phyloP scores from a whole-genome alignment of 345 rosid genomes.

The Durio zibethinus region DNA sequence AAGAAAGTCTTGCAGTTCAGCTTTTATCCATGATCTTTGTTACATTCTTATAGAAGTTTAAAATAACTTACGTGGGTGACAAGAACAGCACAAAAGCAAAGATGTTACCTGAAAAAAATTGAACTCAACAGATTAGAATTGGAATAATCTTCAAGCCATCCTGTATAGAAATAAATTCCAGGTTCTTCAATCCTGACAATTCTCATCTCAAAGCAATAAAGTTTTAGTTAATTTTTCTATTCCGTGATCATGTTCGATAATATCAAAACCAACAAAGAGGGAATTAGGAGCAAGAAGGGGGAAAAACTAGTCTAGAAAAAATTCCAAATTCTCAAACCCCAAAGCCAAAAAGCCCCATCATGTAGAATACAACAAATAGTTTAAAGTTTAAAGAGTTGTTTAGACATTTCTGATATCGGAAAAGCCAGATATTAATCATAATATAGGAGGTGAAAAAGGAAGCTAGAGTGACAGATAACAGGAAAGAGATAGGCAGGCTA shows the following conservation, averaged over 20 bases:
- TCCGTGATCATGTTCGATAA: neutral
- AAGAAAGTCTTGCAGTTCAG: neutral
- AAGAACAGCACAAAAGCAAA: slow-evolving; percentile 49
- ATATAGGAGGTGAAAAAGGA: neutral
- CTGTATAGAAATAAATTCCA: neutral
- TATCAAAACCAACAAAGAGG: neutral
- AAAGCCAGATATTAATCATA: neutral
- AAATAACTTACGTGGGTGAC: slow-evolving; percentile 48
- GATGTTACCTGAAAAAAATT: slow-evolving; percentile 42
- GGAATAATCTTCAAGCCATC: neutral
- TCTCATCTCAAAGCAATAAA: neutral
- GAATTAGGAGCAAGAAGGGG: neutral
- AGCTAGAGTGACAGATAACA: neutral
- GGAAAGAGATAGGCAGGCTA: slow-evolving; percentile 10
- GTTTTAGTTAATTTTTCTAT: neutral
- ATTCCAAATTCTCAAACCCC: neutral
- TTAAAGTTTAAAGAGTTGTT: neutral
- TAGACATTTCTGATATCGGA: neutral
- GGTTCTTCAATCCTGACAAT: neutral
- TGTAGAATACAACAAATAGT: neutral
- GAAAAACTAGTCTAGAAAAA: neutral
- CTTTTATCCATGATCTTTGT: neutral
- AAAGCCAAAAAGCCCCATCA: neutral
- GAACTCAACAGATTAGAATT: neutral
- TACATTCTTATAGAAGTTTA: neutral